Base-by-base conservation (phyloP, 768 basidiomycete genomes). In the Mycena pura region DNA sequence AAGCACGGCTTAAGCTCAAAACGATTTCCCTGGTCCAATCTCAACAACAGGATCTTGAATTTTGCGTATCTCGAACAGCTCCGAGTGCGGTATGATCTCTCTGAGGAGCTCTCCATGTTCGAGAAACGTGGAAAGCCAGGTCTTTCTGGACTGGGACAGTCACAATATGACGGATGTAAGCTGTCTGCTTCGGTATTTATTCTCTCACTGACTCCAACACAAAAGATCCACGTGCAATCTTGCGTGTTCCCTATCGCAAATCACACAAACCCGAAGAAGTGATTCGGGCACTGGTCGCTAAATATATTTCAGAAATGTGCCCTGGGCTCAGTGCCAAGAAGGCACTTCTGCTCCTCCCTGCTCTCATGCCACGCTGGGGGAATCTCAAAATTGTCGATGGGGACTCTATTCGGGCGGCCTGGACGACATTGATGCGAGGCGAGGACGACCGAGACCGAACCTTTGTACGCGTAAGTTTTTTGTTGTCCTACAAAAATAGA, bases 61-160 rank as follows among this genome's bases (percentile, higher is more conserved):
- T 60, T 72, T 24, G 69, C 72, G 0, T 73, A 73, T 47, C 50
- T 79, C 0, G 59, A 62, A 13, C 67, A 73, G 29, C 52, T 78
- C 25, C 52, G 64, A 6, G 27, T 54, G 10, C 56, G 56, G 7
- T 78, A 74, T 64, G 50, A 72, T 50, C 64, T 77, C 2, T 27
- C 57, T 7, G 63, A 69, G 1, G 64, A 66, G 29, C 50, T 72
- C 4, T 14, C 51, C 9, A 28, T 19, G 1, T n/a, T 19, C 9
- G n/a, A 17, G 3, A 36, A 36, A 36, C 17, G 9, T 17, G 17
- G 17, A 17, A 9, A 9, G 27, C 6, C 6, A 36, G 46, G 39
- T 3, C 19, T 11, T 15, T 39, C 49, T 22, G 22, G 28, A 3
- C 41, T 24, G 6, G 47, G 51, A 21, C 22, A 39, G 9, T 44